phyloP scores from a whole-genome alignment of 768 basidiomycete genomes.

The Trametes maxima region DNA sequence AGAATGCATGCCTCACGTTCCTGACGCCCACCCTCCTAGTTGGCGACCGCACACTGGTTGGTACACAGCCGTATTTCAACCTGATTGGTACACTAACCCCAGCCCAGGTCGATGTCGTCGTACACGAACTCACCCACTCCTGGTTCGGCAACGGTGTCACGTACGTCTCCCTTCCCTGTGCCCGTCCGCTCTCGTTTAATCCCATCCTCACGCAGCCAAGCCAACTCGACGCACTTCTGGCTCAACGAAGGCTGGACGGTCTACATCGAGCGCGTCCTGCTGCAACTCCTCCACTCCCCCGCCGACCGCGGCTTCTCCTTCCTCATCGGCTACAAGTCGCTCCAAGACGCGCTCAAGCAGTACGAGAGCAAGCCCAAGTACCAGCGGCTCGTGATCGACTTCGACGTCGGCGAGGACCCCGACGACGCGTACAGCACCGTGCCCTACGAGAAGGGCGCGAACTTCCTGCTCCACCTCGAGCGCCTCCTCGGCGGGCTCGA shows the following conservation, averaged over 20 bases:
- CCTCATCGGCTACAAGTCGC: constrained; percentile 70
- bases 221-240: constrained; percentile 81
- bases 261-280: constrained; percentile 84
- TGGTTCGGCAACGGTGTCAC: constrained; percentile 95
- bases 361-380: constrained; percentile 68
- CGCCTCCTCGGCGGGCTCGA: constrained; percentile 78
- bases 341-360: constrained; percentile 69
- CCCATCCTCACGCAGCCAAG: constrained; percentile 46
- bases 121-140: constrained; percentile 84
- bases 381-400: constrained; percentile 78
- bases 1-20: constrained; percentile 89
- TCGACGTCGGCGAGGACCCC: constrained; percentile 71
- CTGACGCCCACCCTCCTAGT: constrained; percentile 87
- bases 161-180: constrained; percentile 36
- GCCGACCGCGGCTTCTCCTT: constrained; percentile 81
- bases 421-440: constrained; percentile 76
- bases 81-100: background rate
- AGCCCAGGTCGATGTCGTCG: constrained; percentile 69
- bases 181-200: background rate
- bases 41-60: constrained; percentile 76
- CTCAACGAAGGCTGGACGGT: constrained; percentile 95
- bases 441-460: constrained; percentile 90
- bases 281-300: constrained; percentile 67
- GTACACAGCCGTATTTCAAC: background rate
- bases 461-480: constrained; percentile 84